Evolutionary conservation across 768 basidiomycete genomes (phyloP).

Genomic region (Russula olivacea): DNA sequence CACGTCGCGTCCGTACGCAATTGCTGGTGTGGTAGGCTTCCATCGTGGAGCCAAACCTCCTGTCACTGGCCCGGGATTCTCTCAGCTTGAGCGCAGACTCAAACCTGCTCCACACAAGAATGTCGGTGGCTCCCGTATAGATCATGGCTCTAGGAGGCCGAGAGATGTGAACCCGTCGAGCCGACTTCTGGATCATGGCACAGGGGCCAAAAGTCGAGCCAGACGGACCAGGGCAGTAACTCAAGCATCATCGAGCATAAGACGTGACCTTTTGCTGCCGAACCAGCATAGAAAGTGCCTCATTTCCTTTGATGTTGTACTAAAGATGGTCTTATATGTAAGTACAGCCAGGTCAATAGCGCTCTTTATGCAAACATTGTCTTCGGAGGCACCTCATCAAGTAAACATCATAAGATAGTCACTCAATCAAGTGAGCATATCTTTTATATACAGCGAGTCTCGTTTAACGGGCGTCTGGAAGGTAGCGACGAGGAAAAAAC

Average conservation of each 20-base stretch:
- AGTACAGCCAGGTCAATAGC: constrained; percentile 10
- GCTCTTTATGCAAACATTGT: constrained; percentile 6
- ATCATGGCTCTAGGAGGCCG: not conserved
- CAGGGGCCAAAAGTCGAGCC: not conserved
- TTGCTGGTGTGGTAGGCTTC: constrained; percentile 18
- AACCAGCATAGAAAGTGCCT: constrained; percentile 12
- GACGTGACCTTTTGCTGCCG: constrained; percentile 1
- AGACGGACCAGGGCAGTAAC: constrained; percentile 3
- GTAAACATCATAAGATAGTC: not conserved
- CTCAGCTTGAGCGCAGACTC: constrained; percentile 2
- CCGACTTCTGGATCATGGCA: not conserved
- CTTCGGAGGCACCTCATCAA: constrained; percentile 2
- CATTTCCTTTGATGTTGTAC: not conserved
- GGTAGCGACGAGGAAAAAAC: constrained; percentile 3
- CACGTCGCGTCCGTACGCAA: constrained; percentile 11
- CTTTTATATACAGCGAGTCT: not conserved
- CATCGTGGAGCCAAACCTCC: constrained; percentile 9
- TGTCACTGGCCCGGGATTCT: not conserved
- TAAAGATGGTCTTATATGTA: not conserved
- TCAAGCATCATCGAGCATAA: constrained; percentile 6
- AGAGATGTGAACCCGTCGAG: not conserved
- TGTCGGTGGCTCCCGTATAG: not conserved
- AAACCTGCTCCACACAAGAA: constrained; percentile 17
- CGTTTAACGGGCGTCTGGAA: not conserved
- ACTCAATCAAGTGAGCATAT: constrained; percentile 10